Percentiles rank a stretch among this genome's conserved stretches.
These are phyloP conservation scores for Obba rivulosa DNA, from an alignment of 768 basidiomycete genomes.

Conservation along the genomic window DNA sequence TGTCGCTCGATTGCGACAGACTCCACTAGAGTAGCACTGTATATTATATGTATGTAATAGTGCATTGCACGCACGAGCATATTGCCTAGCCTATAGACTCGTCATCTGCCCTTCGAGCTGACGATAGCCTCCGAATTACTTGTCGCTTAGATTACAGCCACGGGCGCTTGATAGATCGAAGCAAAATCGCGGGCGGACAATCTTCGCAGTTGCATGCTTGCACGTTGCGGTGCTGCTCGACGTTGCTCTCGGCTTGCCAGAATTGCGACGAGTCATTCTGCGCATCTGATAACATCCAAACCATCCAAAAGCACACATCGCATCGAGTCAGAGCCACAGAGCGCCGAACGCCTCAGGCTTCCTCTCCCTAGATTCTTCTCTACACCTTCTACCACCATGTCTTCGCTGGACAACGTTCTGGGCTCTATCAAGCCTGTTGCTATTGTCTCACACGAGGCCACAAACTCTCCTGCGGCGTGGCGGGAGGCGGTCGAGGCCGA, in stretches of 20 bases:
- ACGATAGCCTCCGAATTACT: too few relatives aligned
- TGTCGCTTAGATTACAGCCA: too few relatives aligned
- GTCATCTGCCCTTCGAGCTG: too few relatives aligned
- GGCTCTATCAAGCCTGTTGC: constrained; percentile 49
- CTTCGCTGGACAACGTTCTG: constrained; percentile 27
- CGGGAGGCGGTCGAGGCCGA: constrained; percentile 58
- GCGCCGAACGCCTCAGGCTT: constrained; percentile 6
- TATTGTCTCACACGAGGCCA: constrained; percentile 50
- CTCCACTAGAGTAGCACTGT: too few relatives aligned
- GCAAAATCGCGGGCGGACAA: too few relatives aligned
- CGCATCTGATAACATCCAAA: constrained; percentile 21
- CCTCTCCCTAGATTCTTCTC: constrained; percentile 3
- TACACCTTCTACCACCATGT: constrained; percentile 30
- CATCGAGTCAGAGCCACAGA: constrained; percentile 21
- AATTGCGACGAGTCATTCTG: not conserved
- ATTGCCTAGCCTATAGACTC: too few relatives aligned
- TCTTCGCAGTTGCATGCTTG: too few relatives aligned
- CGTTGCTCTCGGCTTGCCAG: not conserved
- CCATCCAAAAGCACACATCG: constrained; percentile 6
- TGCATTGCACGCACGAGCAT: too few relatives aligned
- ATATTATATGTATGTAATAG: too few relatives aligned
- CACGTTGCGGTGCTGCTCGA: too few relatives aligned
- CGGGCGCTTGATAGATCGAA: too few relatives aligned
- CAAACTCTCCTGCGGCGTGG: constrained; percentile 74
- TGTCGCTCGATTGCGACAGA: too few relatives aligned